Conservation (phyloP, 2,329 filamentous ascomycete species). For the Cercospora sp. region DNA sequence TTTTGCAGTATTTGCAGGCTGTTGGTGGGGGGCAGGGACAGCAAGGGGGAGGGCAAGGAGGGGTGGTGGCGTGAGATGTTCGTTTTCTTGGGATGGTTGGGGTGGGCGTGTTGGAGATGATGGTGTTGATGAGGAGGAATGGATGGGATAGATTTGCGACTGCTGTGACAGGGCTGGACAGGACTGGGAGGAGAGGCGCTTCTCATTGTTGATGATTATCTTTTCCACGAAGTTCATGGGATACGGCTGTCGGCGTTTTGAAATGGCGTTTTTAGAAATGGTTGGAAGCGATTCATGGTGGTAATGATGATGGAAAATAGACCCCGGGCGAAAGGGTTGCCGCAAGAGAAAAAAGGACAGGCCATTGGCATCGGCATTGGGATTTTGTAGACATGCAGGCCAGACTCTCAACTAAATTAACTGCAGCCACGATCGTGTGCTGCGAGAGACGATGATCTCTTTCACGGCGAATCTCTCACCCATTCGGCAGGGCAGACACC, state of each 20-base stretch:
- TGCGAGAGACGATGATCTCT: not conserved
- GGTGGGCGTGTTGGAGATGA: too few relatives aligned
- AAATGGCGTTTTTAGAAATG: not conserved
- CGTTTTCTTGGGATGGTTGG: too few relatives aligned
- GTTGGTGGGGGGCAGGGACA: slow-evolving; percentile 16
- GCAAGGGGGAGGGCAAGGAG: not conserved
- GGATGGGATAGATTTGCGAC: too few relatives aligned
- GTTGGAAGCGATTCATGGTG: not conserved
- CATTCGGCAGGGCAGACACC: not conserved
- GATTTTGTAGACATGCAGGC: not conserved
- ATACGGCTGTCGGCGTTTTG: not conserved
- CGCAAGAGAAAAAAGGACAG: not conserved
- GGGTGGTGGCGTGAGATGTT: not conserved
- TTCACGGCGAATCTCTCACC: not conserved
- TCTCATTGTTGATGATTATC: too few relatives aligned
- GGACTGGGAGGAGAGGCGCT: too few relatives aligned
- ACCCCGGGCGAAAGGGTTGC: not conserved
- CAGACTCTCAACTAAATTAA: not conserved
- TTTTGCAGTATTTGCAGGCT: slow-evolving; percentile 30
- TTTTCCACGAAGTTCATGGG: not conserved
- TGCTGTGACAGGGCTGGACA: too few relatives aligned
- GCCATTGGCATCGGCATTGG: not conserved
- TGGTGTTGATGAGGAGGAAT: too few relatives aligned
- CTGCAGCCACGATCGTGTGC: slow-evolving; percentile 1
- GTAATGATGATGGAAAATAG: not conserved